These are phyloP conservation scores for Ustilago sp. DNA, from an alignment of 1,284 basidiomycete species.

Conservation along the genomic window DNA sequence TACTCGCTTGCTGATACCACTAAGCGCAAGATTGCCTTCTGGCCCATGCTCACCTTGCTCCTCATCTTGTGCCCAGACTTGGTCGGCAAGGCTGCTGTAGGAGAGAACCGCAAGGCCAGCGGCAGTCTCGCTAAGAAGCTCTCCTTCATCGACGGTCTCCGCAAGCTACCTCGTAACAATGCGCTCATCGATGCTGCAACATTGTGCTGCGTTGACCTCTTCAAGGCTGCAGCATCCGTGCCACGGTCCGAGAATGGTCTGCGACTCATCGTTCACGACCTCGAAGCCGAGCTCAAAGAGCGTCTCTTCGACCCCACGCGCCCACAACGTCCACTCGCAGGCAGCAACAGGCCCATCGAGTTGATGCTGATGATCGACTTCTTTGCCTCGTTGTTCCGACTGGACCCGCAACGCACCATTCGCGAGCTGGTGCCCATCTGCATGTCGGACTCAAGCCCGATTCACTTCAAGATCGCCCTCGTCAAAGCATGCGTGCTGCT, in stretches of 20 bases:
- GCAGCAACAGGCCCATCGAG: slow-evolving; percentile 57
- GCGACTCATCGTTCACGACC: slow-evolving; percentile 74
- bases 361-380: slow-evolving; percentile 63
- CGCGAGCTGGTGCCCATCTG: slow-evolving; percentile 58
- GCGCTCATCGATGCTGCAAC: slow-evolving; percentile 76
- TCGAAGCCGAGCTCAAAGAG: slow-evolving; percentile 61
- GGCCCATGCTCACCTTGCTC: slow-evolving; percentile 84
- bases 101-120: slow-evolving; percentile 66
- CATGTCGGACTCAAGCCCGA: slow-evolving; percentile 51
- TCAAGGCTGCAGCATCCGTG: slow-evolving; percentile 81
- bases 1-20: slow-evolving; percentile 70
- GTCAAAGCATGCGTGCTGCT: slow-evolving; percentile 58
- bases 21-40: slow-evolving; percentile 76
- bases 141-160: slow-evolving; percentile 70
- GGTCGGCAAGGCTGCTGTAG: slow-evolving; percentile 72
- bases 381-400: slow-evolving; percentile 63
- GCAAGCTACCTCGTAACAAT: slow-evolving; percentile 58
- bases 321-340: slow-evolving; percentile 49
- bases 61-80: slow-evolving; percentile 83
- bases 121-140: slow-evolving; percentile 70
- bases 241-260: slow-evolving; percentile 75
- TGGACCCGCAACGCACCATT: slow-evolving; percentile 61
- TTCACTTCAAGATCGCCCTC: slow-evolving; percentile 58
- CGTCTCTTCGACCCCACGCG: slow-evolving; percentile 60
- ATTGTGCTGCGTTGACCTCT: slow-evolving; percentile 83